A percentile compares a stretch with the other conserved stretches of the same genome.
These are phyloP conservation scores for Trichoderma sp. DNA, from an alignment of 2,329 filamentous ascomycete genomes.

Conservation along the genomic window DNA sequence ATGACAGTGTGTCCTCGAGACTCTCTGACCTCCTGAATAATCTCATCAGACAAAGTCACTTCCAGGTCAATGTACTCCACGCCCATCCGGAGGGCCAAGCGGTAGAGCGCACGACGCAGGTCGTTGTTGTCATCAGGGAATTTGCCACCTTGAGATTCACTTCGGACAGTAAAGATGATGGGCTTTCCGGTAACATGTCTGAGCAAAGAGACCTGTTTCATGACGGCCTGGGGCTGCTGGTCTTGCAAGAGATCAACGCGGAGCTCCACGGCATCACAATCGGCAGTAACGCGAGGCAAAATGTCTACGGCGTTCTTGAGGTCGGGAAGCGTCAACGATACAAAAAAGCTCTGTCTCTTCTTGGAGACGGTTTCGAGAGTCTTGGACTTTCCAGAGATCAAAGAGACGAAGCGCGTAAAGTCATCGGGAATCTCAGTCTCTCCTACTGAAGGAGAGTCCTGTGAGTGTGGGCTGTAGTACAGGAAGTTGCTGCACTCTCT, in stretches of 20 bases:
- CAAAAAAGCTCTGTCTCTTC: slow-evolving; percentile 83
- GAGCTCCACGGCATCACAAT: slow-evolving; percentile 89
- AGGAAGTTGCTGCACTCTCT: slow-evolving; percentile 90
- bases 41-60: slow-evolving; percentile 76
- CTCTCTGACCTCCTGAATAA: slow-evolving; percentile 67
- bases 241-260: slow-evolving; percentile 88
- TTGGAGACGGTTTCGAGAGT: slow-evolving; percentile 42
- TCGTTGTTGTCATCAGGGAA: slow-evolving; percentile 76
- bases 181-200: slow-evolving; percentile 71
- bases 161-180: slow-evolving; percentile 89
- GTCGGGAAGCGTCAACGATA: slow-evolving; percentile 81
- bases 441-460: slow-evolving; percentile 25
- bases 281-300: slow-evolving; percentile 72
- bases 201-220: slow-evolving; percentile 76
- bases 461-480: slow-evolving; percentile 75
- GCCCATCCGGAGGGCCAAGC: slow-evolving; percentile 74
- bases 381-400: slow-evolving; percentile 41
- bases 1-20: slow-evolving; percentile 72
- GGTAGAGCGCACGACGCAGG: slow-evolving; percentile 73
- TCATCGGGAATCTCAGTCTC: slow-evolving; percentile 30
- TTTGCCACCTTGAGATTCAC: slow-evolving; percentile 77
- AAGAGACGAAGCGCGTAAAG: slow-evolving; percentile 40
- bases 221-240: slow-evolving; percentile 71
- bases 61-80: slow-evolving; percentile 94
- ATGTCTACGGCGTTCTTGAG: slow-evolving; percentile 61